Base-by-base conservation (phyloP, 306 rosid species). In the Vachellia pachyceras region DNA sequence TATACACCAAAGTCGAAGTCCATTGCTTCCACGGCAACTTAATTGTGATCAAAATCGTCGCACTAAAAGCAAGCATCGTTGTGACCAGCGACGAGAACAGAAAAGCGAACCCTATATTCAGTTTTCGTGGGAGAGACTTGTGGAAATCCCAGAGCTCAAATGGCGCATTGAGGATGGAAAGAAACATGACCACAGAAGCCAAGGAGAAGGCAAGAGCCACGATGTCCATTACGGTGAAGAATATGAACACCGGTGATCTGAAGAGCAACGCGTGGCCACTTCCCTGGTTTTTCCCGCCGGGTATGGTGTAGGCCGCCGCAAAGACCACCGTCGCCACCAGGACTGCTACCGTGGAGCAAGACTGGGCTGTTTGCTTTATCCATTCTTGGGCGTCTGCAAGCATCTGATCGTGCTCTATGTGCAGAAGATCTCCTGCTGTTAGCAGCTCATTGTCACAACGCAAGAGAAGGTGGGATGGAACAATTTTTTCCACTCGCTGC, bases 111-210 rank as follows among this genome's bases (percentile, higher is more conserved):
- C 88, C 86, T 2, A 23, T 0, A 1, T 15, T 76, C 45, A 87
- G 70, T 18, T 69, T 87, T 3, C 65, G 63, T 7, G 88, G 88
- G 50, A 77, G 83, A 4, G 83, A 18, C 13, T 3, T 2, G 0
- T 10, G 10, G 69, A 87, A 87, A 47, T 73, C n/a, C 54, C 47
- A 23, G 25, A 82, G 66, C 78, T 84, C 65, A 52, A 72, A 82
- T 0, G 85, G 88, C 0, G 86, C 82, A 1, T 82, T 40, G 14
- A 79, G 74, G 57, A 87, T 82, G 0, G 88, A 84, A 23, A 87
- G 90, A 80, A 87, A 87, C 83, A 82, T 76, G 13, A 78, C 83
- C 12, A 87, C 85, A 0, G 85, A 87, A 17, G 77, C 75, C 12
- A 87, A 61, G 1, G 90, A 79, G 73, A 82, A 67, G 2, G 81